Percentiles rank a stretch among this genome's conserved stretches.
Evolutionary conservation across 192 early-diverging fungal genomes (phyloP).

Genomic region (Coemansia sp.): DNA sequence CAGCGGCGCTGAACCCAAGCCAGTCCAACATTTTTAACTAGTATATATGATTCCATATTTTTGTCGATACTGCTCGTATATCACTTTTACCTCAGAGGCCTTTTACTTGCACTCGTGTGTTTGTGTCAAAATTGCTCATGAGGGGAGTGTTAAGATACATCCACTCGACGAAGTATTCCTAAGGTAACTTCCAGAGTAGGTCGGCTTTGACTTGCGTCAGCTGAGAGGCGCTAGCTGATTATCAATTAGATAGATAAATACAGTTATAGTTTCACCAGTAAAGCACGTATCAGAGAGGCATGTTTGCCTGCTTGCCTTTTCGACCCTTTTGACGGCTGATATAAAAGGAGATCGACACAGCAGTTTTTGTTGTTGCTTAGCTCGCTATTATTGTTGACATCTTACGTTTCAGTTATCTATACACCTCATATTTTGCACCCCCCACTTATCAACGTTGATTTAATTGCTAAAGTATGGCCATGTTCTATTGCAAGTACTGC

Average conservation of each 20-base stretch:
- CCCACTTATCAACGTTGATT: not conserved
- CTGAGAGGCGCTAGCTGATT: not conserved
- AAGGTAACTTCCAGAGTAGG: not conserved
- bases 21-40: not conserved
- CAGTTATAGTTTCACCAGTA: not conserved
- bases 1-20: not conserved
- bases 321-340: not conserved
- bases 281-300: not conserved
- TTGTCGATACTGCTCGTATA: not conserved
- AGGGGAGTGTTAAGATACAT: not conserved
- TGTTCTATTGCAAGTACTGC: not conserved
- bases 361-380: not conserved
- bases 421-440: not conserved
- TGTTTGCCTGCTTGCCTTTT: not conserved
- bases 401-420: not conserved
- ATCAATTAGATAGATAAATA: not conserved
- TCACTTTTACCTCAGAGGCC: not conserved
- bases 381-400: not conserved
- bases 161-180: not conserved
- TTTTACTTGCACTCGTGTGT: not conserved
- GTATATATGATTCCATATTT: not conserved
- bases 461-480: not conserved
- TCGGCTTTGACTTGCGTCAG: not conserved
- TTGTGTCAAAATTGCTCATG: not conserved
- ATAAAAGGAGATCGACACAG: not conserved